phyloP scores from a whole-genome alignment of 306 rosid species.

The Rosa rugosa region DNA sequence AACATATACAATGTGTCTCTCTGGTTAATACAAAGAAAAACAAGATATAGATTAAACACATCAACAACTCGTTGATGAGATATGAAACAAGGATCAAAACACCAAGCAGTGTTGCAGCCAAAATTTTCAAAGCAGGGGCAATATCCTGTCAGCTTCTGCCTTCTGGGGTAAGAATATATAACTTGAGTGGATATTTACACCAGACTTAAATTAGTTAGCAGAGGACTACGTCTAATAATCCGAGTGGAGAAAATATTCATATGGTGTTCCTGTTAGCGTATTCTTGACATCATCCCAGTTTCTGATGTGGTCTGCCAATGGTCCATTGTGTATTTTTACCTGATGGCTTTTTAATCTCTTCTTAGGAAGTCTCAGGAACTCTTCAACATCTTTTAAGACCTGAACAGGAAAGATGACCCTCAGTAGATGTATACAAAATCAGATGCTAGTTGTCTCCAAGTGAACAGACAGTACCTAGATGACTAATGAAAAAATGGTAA shows the following conservation, averaged over 20 bases:
- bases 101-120: slow-evolving; percentile 19
- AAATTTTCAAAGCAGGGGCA: slow-evolving; percentile 6
- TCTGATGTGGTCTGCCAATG: slow-evolving; percentile 60
- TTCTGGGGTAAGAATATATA: slow-evolving; percentile 27
- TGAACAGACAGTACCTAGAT: background rate
- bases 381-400: slow-evolving; percentile 71
- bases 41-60: slow-evolving; percentile 16
- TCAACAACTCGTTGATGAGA: slow-evolving; percentile 39
- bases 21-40: slow-evolving; percentile 1
- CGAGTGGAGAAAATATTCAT: slow-evolving; percentile 63
- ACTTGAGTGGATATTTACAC: slow-evolving; percentile 53
- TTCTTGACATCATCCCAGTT: slow-evolving; percentile 88
- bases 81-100: slow-evolving; percentile 24
- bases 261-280: slow-evolving; percentile 62
- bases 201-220: slow-evolving; percentile 37
- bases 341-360: slow-evolving; percentile 74
- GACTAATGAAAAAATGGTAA: background rate
- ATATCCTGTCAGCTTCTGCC: slow-evolving; percentile 27
- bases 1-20: slow-evolving; percentile 39
- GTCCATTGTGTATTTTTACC: slow-evolving; percentile 80
- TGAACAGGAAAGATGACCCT: slow-evolving; percentile 27
- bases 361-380: slow-evolving; percentile 64
- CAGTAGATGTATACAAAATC: background rate
- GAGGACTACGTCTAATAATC: slow-evolving; percentile 48
- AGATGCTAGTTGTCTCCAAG: background rate